Conservation (phyloP, 305 asterid species). For the Fraxinus angustifolia region DNA sequence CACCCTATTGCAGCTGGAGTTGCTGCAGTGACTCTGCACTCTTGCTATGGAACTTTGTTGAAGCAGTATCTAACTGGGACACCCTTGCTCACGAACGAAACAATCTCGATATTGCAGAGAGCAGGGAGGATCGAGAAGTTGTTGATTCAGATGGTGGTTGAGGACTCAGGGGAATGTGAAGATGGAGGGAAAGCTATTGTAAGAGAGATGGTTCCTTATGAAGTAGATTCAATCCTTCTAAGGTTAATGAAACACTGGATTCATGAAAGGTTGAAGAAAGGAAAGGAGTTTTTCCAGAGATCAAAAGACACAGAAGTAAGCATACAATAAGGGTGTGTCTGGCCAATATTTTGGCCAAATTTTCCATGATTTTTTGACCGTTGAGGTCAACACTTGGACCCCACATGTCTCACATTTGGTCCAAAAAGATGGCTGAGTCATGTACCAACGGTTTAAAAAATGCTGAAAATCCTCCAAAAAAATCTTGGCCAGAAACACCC, state of each 20-base stretch:
- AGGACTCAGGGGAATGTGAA: slow-evolving; percentile 70
- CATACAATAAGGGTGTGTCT: neutral
- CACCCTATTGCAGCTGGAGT: slow-evolving; percentile 75
- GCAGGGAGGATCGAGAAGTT: slow-evolving; percentile 80
- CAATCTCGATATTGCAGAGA: slow-evolving; percentile 53
- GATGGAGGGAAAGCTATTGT: slow-evolving; percentile 76
- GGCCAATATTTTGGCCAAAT: too few relatives aligned
- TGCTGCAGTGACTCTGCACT: slow-evolving; percentile 61
- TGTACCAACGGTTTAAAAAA: too few relatives aligned
- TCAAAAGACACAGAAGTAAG: slow-evolving; percentile 81
- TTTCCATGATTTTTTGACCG: too few relatives aligned
- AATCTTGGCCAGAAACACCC: too few relatives aligned
- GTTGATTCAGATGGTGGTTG: slow-evolving; percentile 72
- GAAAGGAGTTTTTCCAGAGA: slow-evolving; percentile 52
- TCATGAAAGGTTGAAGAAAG: slow-evolving; percentile 61
- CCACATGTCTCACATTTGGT: too few relatives aligned
- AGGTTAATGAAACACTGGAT: slow-evolving; percentile 65
- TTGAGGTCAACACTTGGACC: too few relatives aligned
- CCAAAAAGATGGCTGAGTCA: too few relatives aligned
- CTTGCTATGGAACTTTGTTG: slow-evolving; percentile 67
- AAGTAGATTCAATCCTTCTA: slow-evolving; percentile 53
- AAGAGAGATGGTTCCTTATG: slow-evolving; percentile 74
- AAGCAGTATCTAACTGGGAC: slow-evolving; percentile 52
- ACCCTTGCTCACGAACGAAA: slow-evolving; percentile 44
- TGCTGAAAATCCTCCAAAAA: too few relatives aligned